These are phyloP conservation scores for Tricholomella constricta DNA, from an alignment of 768 basidiomycete species.

Conservation along the genomic window DNA sequence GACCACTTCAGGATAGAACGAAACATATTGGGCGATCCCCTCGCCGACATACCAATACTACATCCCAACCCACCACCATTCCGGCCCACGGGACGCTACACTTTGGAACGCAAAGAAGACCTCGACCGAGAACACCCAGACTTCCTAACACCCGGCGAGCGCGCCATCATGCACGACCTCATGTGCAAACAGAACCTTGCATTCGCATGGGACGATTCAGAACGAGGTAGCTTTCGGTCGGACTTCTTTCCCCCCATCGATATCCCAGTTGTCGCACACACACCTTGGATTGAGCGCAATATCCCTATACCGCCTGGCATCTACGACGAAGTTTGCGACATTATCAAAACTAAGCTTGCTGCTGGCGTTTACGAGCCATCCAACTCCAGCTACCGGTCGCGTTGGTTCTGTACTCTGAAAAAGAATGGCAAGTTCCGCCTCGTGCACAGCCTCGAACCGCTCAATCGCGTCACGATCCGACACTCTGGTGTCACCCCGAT, in stretches of 20 bases:
- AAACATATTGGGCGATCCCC: conserved; percentile 20
- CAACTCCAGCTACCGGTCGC: conserved; percentile 33
- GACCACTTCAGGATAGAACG: conserved; percentile 20
- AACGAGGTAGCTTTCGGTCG: conserved; percentile 33
- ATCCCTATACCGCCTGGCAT: conserved; percentile 32
- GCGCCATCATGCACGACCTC: conserved; percentile 32
- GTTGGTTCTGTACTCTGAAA: conserved; percentile 35
- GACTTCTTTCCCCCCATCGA: conserved; percentile 35
- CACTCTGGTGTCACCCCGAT: conserved; percentile 37
- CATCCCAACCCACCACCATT: conserved; percentile 14
- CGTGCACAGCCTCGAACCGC: conserved; percentile 40
- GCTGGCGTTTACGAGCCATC: conserved; percentile 37
- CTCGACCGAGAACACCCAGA: conserved; percentile 15
- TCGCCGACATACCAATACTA: conserved; percentile 15
- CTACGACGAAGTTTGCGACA: conserved; percentile 18
- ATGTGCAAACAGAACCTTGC: conserved; percentile 30
- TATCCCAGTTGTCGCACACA: conserved; percentile 37
- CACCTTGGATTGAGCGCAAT: conserved; percentile 31
- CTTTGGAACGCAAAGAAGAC: conserved; percentile 16
- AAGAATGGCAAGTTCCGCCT: conserved; percentile 28
- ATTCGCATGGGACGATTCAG: conserved; percentile 40
- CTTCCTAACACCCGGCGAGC: conserved; percentile 36
- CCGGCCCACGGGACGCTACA: conserved; percentile 21
- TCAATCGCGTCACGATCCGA: conserved; percentile 39
- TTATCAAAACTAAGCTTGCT: too few relatives aligned